Conservation (phyloP, 345 rosid genomes). For the Ceriops zippeliana region DNA sequence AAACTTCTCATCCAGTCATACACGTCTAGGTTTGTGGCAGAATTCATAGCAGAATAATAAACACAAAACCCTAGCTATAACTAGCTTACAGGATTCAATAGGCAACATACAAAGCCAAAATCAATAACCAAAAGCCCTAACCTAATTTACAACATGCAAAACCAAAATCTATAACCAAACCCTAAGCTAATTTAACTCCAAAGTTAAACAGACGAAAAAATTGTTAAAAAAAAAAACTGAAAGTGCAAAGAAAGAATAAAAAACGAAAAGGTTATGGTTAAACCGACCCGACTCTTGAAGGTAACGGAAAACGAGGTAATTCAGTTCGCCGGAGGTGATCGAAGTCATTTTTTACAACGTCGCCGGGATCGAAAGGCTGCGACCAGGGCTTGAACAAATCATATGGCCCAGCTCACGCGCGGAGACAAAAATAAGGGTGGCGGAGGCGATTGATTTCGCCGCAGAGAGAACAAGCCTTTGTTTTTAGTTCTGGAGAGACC, state of each 20-base stretch:
- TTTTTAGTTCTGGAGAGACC: no score
- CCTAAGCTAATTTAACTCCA: no score
- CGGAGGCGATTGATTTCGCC: background rate
- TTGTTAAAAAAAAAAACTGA: background rate
- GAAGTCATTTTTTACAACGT: constrained; percentile 44
- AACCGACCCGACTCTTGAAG: constrained; percentile 84
- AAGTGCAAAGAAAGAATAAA: background rate
- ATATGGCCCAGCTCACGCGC: background rate
- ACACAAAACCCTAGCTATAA: no score
- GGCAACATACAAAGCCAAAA: no score
- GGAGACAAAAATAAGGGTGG: background rate
- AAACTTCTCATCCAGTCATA: no score
- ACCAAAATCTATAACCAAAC: no score
- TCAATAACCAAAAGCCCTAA: no score
- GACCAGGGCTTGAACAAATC: background rate
- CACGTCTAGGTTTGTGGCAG: no score
- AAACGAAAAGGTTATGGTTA: background rate
- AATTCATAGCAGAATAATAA: no score
- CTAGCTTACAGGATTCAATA: no score
- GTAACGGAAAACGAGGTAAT: constrained; percentile 87
- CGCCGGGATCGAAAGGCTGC: background rate
- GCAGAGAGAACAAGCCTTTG: no score
- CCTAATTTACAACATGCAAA: no score
- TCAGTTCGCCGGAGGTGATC: constrained; percentile 76
- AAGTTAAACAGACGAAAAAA: background rate